Base-by-base conservation (phyloP, 768 basidiomycete genomes). In the Suillus bovinus region DNA sequence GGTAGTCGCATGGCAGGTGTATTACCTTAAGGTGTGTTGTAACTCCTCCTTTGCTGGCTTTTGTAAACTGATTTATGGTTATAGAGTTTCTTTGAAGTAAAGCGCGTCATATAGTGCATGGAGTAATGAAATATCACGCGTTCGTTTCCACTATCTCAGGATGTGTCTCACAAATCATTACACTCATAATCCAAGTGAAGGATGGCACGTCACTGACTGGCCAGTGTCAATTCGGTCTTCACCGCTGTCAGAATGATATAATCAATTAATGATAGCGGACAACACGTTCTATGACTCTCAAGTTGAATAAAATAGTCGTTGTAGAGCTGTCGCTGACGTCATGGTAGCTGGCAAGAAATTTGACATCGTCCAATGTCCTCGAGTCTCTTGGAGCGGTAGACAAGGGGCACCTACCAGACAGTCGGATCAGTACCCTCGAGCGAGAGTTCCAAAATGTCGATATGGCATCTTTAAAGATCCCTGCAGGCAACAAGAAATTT, bases 1-100 rank as follows among this genome's bases (percentile, higher is more conserved):
- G 3, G 90, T 97, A 0, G 96, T 97, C 60, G 96, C 85, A 49
- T 99, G 96, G 96, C 97, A 99, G 77, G 85, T 99, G 61, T 97
- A 95, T 77, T 98, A 98, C 78, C 81, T 99, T 58, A 96, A 98
- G 83, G 93, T 88, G 64, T 71, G 31, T 53, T 29, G 20, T 7
- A 44, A 10, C 20, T 31, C 31, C 22, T 11, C 22, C 8, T 58
- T 33, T n/a, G 2, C 42, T 41, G 22, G 41, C 24, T 22, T 24
- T 8, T 47, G 52, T 50, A 63, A 41, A 3, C 24, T 59, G 89
- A 88, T 90, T 90, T 20, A 29, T 29, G 24, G 20, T 17, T 29
- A 22, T 29, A 56, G 55, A 56, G 55, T 17, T 92, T 93, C 85
- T 95, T 96, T 68, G 93, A 95, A 79, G 91, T 94, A 56, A 93